Base-by-base conservation (phyloP, 1,139 yeast genomes). In the Torulaspora globosa region DNA sequence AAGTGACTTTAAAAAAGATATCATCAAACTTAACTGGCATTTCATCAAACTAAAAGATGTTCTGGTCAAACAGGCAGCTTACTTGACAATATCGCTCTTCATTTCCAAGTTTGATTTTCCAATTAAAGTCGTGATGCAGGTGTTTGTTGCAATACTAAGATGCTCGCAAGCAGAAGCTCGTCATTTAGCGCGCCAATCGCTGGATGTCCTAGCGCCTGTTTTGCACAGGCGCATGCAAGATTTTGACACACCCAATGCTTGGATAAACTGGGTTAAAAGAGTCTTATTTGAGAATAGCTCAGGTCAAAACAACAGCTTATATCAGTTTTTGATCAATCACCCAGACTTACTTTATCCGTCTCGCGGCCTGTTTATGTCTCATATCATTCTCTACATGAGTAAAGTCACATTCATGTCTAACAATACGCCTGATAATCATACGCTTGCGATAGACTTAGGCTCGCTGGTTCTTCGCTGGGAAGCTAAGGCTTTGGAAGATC, bases 231-330 rank as follows among this genome's bases (percentile, higher is more conserved):
- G 96, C 45, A 78, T 86, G 67, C 72, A 72, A 1, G 73, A 73
- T 30, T 71, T 71, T 2, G 86, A 78, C 0, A 71, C 83, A 0
- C 71, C 81, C 0, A 80, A 85, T 11, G 77, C 83, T 41, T 94
- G 98, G 98, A 79, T 94, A 47, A 90, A 87, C 57, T 89, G 96
- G 94, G 96, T 97, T 1, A 80, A 97, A 53, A 75, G 97, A 47
- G 95, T 90, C 2, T 73, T 94, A 23, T 82, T 94, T 2, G 98
- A 94, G 60, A 96, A 90, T 62, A 82, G 84, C 10, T 95, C 90
- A 50, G 95, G 85, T 8, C 78, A 88, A 53, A 90, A 87, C 59
- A 52, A 66, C 36, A 63, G 68, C 3, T 87, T 94, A 18, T 92
- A 88, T 57, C 96, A 89, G 59, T 89, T 90, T 60, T 80, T 94